phyloP scores from a whole-genome alignment of 2,329 filamentous ascomycete genomes.

The Calonectria fujianensis region DNA sequence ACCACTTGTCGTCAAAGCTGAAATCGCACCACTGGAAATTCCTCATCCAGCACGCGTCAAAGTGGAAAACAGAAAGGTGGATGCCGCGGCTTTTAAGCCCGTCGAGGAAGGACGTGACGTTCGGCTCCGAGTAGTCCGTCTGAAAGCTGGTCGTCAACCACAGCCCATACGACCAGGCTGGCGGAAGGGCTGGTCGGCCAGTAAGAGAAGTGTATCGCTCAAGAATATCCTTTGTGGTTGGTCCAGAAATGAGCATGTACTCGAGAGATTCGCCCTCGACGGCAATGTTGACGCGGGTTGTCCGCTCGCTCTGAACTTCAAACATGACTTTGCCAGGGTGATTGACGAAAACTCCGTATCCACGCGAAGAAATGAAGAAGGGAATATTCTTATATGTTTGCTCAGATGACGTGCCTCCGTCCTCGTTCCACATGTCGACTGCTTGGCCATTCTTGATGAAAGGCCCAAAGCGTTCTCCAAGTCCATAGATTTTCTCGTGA shows the following conservation, averaged over 20 bases:
- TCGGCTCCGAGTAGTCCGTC: constrained; percentile 2
- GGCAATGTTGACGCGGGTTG: constrained; percentile 10
- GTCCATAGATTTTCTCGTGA: constrained; percentile 1
- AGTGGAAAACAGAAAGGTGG: constrained; percentile 3
- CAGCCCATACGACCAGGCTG: constrained; percentile 4
- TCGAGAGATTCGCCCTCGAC: not conserved
- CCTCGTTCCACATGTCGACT: constrained; percentile 21
- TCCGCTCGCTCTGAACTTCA: constrained; percentile 16
- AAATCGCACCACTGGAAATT: constrained; percentile 14
- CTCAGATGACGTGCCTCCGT: constrained; percentile 9
- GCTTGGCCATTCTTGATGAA: constrained; percentile 23
- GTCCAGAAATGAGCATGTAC: constrained; percentile 9
- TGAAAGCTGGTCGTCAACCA: constrained; percentile 13
- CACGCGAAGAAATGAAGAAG: constrained; percentile 1
- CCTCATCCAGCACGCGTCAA: constrained; percentile 12
- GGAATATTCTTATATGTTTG: constrained; percentile 9
- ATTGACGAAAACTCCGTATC: constrained; percentile 8
- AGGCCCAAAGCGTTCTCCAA: constrained; percentile 4
- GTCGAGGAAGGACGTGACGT: not conserved
- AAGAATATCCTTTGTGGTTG: not conserved
- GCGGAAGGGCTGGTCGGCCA: not conserved
- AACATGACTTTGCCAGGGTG: constrained; percentile 19
- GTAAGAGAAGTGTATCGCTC: not conserved
- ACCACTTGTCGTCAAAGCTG: constrained; percentile 2
- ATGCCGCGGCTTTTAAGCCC: not conserved